Conservation (phyloP, 176 grass and related monocot genomes). For the Chloris gayana region DNA sequence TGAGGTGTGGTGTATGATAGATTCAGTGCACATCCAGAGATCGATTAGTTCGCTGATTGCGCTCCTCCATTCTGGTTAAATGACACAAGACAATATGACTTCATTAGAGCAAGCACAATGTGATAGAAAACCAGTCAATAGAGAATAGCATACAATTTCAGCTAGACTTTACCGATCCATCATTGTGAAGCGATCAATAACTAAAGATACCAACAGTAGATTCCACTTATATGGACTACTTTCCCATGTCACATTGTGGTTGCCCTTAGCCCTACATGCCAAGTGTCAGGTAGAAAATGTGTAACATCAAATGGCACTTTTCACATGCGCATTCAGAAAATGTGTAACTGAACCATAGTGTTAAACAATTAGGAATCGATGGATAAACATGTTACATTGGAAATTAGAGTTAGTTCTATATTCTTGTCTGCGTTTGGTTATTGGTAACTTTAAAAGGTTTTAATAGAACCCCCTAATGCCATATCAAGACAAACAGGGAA, state of each 20-base stretch:
- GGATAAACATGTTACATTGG: too few species aligned
- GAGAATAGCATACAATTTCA: too few species aligned
- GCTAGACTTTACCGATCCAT: too few species aligned
- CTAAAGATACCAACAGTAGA: too few species aligned
- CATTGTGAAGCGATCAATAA: too few species aligned
- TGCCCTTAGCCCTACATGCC: neutral
- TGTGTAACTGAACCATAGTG: neutral
- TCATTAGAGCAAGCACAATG: too few species aligned
- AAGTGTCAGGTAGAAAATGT: neutral
- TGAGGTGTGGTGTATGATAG: too few species aligned
- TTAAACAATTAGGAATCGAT: neutral
- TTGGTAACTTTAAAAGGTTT: neutral
- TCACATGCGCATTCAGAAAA: neutral
- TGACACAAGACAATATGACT: neutral
- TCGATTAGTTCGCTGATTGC: neutral
- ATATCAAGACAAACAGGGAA: neutral
- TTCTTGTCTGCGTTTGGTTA: neutral
- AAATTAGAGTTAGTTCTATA: neutral
- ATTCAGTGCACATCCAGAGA: neutral
- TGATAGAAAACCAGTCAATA: too few species aligned
- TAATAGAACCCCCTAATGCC: neutral
- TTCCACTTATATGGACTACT: too few species aligned
- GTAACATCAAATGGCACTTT: neutral
- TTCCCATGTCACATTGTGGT: too few species aligned
- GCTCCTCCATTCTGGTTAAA: neutral